Evolutionary conservation across 169 alveolate genomes (phyloP).

Genomic region (Ichthyophthirius multifiliis): DNA sequence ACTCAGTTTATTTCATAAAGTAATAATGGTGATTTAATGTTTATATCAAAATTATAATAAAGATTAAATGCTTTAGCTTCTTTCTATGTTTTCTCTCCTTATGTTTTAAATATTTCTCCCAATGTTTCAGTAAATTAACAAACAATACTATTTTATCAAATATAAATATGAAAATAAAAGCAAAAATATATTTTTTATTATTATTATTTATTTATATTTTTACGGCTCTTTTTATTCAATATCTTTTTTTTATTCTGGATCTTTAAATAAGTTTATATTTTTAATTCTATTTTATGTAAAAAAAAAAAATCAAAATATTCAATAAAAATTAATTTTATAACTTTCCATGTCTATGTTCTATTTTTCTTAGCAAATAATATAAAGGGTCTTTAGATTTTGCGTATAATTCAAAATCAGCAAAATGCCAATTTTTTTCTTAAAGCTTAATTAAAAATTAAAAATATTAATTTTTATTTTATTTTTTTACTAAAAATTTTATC

Average conservation of each 20-base stretch:
- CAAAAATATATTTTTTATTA: no score
- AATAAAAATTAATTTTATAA: not conserved
- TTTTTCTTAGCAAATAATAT: not conserved
- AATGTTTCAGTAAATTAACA: not conserved
- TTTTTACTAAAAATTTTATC: not conserved
- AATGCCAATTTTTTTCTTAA: conserved; percentile 1
- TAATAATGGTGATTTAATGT: not conserved
- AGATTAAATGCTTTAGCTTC: not conserved
- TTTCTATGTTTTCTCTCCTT: not conserved
- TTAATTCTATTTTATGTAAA: not conserved
- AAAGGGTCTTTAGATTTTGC: not conserved
- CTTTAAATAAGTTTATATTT: not conserved
- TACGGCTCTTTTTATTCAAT: no score
- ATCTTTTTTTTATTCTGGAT: not conserved
- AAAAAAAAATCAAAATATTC: not conserved
- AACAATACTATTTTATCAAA: not conserved
- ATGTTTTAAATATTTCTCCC: not conserved
- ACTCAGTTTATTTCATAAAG: not conserved
- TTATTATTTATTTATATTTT: no score
- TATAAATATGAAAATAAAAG: no score
- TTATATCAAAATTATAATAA: not conserved
- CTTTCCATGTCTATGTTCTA: conserved; percentile 1
- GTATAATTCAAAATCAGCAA: conserved; percentile 4
- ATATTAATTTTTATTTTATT: not conserved
- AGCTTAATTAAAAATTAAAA: not conserved